phyloP scores from a whole-genome alignment of 2,329 filamentous ascomycete species.

The Erysiphe pisi region DNA sequence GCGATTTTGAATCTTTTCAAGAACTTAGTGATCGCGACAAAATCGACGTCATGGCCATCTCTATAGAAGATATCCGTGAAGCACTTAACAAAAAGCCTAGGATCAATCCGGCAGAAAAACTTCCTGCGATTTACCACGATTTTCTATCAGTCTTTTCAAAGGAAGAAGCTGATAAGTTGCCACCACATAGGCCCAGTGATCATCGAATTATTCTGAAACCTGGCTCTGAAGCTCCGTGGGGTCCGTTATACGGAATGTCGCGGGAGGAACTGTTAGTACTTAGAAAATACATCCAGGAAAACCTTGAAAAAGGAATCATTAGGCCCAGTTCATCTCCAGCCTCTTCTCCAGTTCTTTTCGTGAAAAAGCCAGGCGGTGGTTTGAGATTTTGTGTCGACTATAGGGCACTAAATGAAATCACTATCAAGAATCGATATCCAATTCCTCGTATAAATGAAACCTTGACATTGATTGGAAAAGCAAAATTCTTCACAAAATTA shows the following conservation, averaged over 20 bases:
- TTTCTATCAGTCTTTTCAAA: neutral
- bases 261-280: neutral
- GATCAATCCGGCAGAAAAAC: too few species aligned
- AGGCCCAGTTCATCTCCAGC: neutral
- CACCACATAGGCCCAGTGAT: neutral
- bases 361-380: slow-evolving; percentile 12
- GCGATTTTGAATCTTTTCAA: too few species aligned
- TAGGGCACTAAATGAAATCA: neutral
- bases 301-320: slow-evolving; percentile 28
- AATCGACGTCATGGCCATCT: too few species aligned
- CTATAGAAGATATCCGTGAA: too few species aligned
- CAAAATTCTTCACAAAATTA: neutral
- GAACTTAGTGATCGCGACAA: too few species aligned
- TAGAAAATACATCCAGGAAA: slow-evolving; percentile 27
- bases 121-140: neutral
- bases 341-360: neutral
- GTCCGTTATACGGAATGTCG: neutral
- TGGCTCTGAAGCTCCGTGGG: neutral
- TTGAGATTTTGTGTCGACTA: slow-evolving; percentile 5
- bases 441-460: neutral
- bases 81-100: too few species aligned
- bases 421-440: neutral
- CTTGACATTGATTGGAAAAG: neutral
- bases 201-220: neutral
- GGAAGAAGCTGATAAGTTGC: neutral